These are phyloP conservation scores for Tricholoma flavovirens DNA, from an alignment of 768 basidiomycete genomes.

Conservation along the genomic window DNA sequence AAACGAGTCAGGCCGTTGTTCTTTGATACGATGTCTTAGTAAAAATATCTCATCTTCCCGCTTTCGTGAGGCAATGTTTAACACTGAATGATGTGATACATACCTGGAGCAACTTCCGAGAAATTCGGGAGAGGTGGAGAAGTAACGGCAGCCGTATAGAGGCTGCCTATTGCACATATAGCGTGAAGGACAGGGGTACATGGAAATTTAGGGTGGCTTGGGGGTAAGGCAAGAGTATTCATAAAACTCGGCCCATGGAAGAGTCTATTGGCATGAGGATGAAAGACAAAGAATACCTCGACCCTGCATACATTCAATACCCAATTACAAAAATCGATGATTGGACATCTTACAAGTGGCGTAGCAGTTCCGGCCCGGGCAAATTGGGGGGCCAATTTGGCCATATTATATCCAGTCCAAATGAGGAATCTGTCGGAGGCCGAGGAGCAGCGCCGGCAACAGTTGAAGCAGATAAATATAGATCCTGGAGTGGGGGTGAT, in stretches of 20 bases:
- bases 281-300: constrained; percentile 74
- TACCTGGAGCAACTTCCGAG: constrained; percentile 41
- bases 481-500: constrained; percentile 19
- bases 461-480: constrained; percentile 11
- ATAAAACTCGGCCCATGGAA: constrained; percentile 66
- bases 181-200: constrained; percentile 68
- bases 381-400: constrained; percentile 58
- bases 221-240: constrained; percentile 55
- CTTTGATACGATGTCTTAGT: constrained; percentile 37
- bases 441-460: constrained; percentile 11
- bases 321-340: neutral
- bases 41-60: constrained; percentile 50
- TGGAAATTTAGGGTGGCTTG: constrained; percentile 71
- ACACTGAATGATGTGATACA: neutral
- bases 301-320: constrained; percentile 35
- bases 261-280: constrained; percentile 67
- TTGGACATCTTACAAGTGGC: constrained; percentile 51
- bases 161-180: constrained; percentile 76
- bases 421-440: constrained; percentile 13
- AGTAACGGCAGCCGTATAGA: constrained; percentile 66
- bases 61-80: neutral
- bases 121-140: constrained; percentile 50
- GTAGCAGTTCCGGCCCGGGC: constrained; percentile 55
- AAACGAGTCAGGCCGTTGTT: constrained; percentile 51
- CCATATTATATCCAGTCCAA: constrained; percentile 39